phyloP scores from a whole-genome alignment of 495 filamentous ascomycete species.

The Penicillium subrubescens region DNA sequence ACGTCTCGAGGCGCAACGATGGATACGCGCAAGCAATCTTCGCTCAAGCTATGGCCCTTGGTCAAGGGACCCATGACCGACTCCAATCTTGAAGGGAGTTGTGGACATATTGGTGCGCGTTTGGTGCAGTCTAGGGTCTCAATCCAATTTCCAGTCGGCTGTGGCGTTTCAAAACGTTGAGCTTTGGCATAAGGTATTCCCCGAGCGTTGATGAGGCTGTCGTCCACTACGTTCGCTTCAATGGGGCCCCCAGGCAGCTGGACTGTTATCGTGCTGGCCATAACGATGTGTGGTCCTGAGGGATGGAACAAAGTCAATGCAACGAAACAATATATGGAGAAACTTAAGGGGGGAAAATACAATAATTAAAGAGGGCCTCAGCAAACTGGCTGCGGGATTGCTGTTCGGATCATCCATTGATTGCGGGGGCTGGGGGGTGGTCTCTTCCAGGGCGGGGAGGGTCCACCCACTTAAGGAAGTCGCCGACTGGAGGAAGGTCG shows the following conservation, averaged over 20 bases:
- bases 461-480: neutral
- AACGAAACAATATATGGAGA: neutral
- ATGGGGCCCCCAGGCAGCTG: constrained; percentile 7
- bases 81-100: constrained; percentile 14
- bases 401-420: neutral
- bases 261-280: constrained; percentile 1
- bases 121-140: constrained; percentile 2
- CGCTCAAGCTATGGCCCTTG: neutral
- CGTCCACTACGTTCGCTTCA: neutral
- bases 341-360: neutral
- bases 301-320: neutral
- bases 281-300: neutral
- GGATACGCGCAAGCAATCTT: constrained; percentile 13
- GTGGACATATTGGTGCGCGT: constrained; percentile 12
- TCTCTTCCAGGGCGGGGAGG: neutral
- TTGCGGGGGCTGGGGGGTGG: neutral
- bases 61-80: constrained; percentile 15
- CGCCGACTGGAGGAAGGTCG: neutral
- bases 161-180: constrained; percentile 11
- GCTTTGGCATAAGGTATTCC: constrained; percentile 17
- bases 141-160: neutral
- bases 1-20: constrained; percentile 8
- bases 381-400: neutral
- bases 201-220: constrained; percentile 8
- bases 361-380: neutral